Evolutionary conservation across 2,329 filamentous ascomycete species (phyloP), one percentile per base, ranked within the genome.

Genomic region (Myriosclerotinia duriaeana): DNA sequence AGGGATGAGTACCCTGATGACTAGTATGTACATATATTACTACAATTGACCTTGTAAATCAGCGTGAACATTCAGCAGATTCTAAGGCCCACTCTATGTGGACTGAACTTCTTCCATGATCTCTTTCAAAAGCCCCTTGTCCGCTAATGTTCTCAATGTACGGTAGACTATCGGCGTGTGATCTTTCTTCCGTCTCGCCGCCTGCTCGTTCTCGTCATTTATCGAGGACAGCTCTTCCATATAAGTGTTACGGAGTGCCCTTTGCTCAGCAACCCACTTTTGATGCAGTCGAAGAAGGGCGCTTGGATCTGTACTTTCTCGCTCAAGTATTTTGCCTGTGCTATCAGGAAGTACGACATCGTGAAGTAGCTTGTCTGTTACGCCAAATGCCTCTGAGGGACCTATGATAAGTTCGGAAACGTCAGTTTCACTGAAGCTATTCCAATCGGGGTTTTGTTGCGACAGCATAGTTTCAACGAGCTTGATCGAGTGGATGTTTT

Each of bases 1-100:
- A 79, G 79, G 72, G 91, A 96, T 72, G 87, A 93, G 74, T 97
- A 93, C 77, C 94, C 94, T 0, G 90, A 97, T 75, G 92, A 96
- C 78, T 97, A 66, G 48, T 40, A 60, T 61, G 44, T 61, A 52
- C 58, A 38, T 61, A 12, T 50, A 61, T 22, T 53, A 61, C 38
- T 61, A 42, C 38, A 53, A 42, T 52, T 52, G 17, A 26, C 20
- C n/a, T 14, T 26, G n/a, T 26, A 44, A 48, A 50, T 53, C 26
- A 34, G 30, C 9, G 20, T 38, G 36, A 30, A 42, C 22, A 36
- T 12, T 26, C 17, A 48, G 38, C 59, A 26, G 42, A 26, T 36
- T 53, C 59, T 42, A 53, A 53, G 55, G 36, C 53, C 34, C 36
- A 56, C 26, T 58, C 20, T 56, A 46, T 22, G 40, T 36, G 30